phyloP scores from a whole-genome alignment of 2,329 filamentous ascomycete species.

The Xylaria sp. region DNA sequence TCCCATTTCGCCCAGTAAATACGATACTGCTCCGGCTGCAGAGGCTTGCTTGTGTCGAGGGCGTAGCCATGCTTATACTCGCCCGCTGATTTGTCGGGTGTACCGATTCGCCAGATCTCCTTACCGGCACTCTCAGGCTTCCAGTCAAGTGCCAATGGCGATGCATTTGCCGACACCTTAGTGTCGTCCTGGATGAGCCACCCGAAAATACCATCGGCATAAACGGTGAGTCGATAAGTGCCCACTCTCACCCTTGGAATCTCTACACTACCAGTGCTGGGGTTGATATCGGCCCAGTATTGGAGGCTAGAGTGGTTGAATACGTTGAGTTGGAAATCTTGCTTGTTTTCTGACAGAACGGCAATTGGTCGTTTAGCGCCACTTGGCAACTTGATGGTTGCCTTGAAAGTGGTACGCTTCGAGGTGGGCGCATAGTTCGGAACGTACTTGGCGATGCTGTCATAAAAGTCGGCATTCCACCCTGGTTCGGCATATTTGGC shows the following conservation, averaged over 20 bases:
- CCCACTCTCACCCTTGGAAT: slow-evolving; percentile 62
- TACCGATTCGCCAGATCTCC: slow-evolving; percentile 68
- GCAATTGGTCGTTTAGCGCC: slow-evolving; percentile 59
- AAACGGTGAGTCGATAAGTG: slow-evolving; percentile 66
- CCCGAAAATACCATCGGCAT: slow-evolving; percentile 66
- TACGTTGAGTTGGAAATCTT: slow-evolving; percentile 65
- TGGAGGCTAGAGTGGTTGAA: slow-evolving; percentile 59
- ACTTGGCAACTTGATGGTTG: slow-evolving; percentile 56
- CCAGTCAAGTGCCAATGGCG: neutral
- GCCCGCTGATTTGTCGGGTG: slow-evolving; percentile 65
- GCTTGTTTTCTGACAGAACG: slow-evolving; percentile 57
- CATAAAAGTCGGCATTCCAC: slow-evolving; percentile 68
- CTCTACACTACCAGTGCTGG: slow-evolving; percentile 44
- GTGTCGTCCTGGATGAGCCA: slow-evolving; percentile 61
- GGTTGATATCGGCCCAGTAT: slow-evolving; percentile 63
- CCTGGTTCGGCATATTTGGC: slow-evolving; percentile 53
- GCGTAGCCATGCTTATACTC: slow-evolving; percentile 65
- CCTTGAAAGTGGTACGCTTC: slow-evolving; percentile 57
- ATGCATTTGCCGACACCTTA: neutral
- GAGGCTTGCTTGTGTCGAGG: slow-evolving; percentile 43
- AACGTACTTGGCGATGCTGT: slow-evolving; percentile 52
- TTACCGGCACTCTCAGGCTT: slow-evolving; percentile 21
- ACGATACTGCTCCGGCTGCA: slow-evolving; percentile 58
- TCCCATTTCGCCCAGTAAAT: slow-evolving; percentile 68
- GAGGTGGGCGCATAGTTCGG: slow-evolving; percentile 58